Evolutionary conservation across 257 asterid genomes (phyloP).

Genomic region (Salvia hispanica): DNA sequence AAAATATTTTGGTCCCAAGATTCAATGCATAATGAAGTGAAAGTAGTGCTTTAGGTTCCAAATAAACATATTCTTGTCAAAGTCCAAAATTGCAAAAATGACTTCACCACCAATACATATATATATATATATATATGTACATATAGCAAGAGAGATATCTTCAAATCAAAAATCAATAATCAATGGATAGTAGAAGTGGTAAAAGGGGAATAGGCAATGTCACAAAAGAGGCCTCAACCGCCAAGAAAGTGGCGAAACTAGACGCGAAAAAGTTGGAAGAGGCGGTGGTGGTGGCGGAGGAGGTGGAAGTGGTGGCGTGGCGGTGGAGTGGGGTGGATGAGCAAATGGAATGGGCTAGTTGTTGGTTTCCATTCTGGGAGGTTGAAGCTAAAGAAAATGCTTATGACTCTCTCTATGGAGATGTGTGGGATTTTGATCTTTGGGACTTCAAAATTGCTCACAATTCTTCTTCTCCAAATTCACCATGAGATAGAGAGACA

Average conservation of each 20-base stretch:
- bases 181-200: slow-evolving; percentile 12
- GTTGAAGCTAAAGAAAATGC: slow-evolving; percentile 43
- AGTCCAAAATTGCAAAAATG: too few species aligned
- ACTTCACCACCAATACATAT: too few species aligned
- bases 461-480: slow-evolving; percentile 27
- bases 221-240: slow-evolving; percentile 8
- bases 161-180: neutral
- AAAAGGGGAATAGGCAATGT: slow-evolving; percentile 40
- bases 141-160: too few species aligned
- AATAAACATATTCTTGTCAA: too few species aligned
- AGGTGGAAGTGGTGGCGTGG: slow-evolving; percentile 31
- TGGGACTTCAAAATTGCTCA: slow-evolving; percentile 49
- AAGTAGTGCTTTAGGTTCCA: too few species aligned
- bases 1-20: too few species aligned
- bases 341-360: slow-evolving; percentile 58
- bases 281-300: slow-evolving; percentile 17
- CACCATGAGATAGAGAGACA: slow-evolving; percentile 8
- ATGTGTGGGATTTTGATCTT: slow-evolving; percentile 61
- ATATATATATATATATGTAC: too few species aligned
- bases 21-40: too few species aligned
- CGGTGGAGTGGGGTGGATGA: slow-evolving; percentile 48
- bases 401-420: slow-evolving; percentile 39
- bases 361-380: slow-evolving; percentile 65
- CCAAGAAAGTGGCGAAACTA: slow-evolving; percentile 6
- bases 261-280: neutral